Percentiles rank a stretch among this genome's conserved stretches.
Evolutionary conservation across 495 filamentous ascomycete species (phyloP).

Genomic region (Letharia columbiana): DNA sequence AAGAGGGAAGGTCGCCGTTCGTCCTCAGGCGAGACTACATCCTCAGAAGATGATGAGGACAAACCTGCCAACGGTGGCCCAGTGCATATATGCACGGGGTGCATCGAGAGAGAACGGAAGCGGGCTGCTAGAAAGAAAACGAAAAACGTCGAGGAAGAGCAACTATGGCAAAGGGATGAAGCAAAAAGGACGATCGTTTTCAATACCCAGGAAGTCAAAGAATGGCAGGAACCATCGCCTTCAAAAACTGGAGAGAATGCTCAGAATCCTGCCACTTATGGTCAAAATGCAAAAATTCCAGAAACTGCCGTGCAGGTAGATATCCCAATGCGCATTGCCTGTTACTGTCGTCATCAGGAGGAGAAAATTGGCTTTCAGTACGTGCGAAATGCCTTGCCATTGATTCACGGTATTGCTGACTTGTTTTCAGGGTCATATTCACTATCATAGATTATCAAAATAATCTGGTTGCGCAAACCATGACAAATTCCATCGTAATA

Average conservation of each 20-base stretch:
- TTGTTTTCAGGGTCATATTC: conserved; percentile 61
- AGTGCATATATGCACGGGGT: conserved; percentile 75
- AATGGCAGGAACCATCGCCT: conserved; percentile 58
- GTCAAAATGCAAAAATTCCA: conserved; percentile 33
- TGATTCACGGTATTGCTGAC: conserved; percentile 18
- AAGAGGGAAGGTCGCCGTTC: conserved; percentile 30
- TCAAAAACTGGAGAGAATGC: conserved; percentile 16
- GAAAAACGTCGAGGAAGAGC: conserved; percentile 75
- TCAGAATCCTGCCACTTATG: not conserved
- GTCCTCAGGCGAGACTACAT: conserved; percentile 28
- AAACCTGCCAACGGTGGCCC: conserved; percentile 74
- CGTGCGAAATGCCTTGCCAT: conserved; percentile 21
- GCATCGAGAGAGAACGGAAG: conserved; percentile 79
- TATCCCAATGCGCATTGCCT: conserved; percentile 90
- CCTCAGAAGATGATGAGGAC: conserved; percentile 45
- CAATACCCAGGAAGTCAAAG: conserved; percentile 84
- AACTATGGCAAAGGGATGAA: conserved; percentile 70
- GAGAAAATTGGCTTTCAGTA: conserved; percentile 84
- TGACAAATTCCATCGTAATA: conserved; percentile 83
- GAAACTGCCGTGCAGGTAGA: conserved; percentile 63
- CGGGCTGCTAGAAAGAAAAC: conserved; percentile 81
- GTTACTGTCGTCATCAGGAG: conserved; percentile 88
- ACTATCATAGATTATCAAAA: conserved; percentile 74
- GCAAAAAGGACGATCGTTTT: conserved; percentile 78
- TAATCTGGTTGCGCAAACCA: conserved; percentile 70